These are phyloP conservation scores for Maudiozyma barnettii DNA, from an alignment of 805 yeast genomes.

Conservation along the genomic window DNA sequence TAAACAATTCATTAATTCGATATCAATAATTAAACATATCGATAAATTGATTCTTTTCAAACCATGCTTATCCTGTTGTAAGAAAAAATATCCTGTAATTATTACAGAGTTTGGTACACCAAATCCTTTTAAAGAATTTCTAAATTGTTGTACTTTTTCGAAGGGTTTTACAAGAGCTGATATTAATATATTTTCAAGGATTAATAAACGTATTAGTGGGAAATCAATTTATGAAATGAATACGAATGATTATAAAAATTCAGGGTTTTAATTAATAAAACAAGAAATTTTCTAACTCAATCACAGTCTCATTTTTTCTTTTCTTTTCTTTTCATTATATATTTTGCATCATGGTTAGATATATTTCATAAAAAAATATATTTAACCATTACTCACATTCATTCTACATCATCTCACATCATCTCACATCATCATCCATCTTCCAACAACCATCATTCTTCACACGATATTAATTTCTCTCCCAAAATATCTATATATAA, in stretches of 20 bases:
- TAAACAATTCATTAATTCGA: neutral
- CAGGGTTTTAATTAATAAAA: constrained; percentile 10
- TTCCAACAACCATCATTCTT: neutral
- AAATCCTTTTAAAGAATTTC: neutral
- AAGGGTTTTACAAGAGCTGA: constrained; percentile 39
- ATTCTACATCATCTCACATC: neutral
- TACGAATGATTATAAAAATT: constrained; percentile 13
- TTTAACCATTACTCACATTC: neutral
- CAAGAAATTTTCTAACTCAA: neutral
- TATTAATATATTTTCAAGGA: constrained; percentile 17
- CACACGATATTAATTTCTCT: neutral
- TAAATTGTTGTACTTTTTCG: constrained; percentile 40
- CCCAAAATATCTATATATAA: neutral
- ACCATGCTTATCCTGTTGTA: constrained; percentile 46
- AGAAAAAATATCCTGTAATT: constrained; percentile 6
- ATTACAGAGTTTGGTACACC: neutral
- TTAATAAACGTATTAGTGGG: constrained; percentile 8
- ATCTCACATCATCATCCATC: neutral
- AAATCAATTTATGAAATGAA: constrained; percentile 15
- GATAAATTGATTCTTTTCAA: constrained; percentile 38
- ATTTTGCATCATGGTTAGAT: neutral
- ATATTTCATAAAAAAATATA: neutral
- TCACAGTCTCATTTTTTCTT: neutral
- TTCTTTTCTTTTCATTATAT: neutral
- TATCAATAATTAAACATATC: constrained; percentile 20